Evolutionary conservation across 257 asterid genomes (phyloP).

Genomic region (Echium plantagineum): DNA sequence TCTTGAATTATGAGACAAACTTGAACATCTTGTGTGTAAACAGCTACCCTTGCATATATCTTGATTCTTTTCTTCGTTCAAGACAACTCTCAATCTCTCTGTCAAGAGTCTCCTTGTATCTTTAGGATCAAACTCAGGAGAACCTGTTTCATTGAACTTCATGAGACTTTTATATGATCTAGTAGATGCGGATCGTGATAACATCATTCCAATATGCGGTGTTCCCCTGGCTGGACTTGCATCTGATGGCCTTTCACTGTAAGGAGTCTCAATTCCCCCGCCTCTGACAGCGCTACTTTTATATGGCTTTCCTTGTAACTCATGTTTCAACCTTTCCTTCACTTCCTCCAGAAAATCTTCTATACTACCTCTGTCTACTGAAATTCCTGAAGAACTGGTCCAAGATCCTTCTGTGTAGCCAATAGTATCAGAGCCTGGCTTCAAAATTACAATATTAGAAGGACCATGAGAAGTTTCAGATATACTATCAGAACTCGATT

Average conservation of each 20-base stretch:
- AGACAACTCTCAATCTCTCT: constrained; percentile 61
- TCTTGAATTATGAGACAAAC: constrained; percentile 20
- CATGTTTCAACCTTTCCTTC: constrained; percentile 72
- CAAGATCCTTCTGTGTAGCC: constrained; percentile 43
- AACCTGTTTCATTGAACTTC: constrained; percentile 38
- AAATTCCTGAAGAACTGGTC: constrained; percentile 65
- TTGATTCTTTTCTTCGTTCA: constrained; percentile 43
- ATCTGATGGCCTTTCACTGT: constrained; percentile 65
- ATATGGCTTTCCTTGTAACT: constrained; percentile 58
- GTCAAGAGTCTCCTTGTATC: constrained; percentile 70
- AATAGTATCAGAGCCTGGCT: constrained; percentile 67
- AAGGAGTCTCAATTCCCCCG: constrained; percentile 89
- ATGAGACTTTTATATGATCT: constrained; percentile 60
- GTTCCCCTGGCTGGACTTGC: constrained; percentile 67
- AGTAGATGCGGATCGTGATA: constrained; percentile 78
- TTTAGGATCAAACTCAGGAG: constrained; percentile 59
- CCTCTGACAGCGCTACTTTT: constrained; percentile 60
- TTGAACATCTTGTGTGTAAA: constrained; percentile 29
- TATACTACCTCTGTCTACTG: constrained; percentile 56
- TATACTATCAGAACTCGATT: constrained; percentile 15
- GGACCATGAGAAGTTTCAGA: constrained; percentile 30
- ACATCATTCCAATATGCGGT: constrained; percentile 45
- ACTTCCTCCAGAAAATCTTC: constrained; percentile 89
- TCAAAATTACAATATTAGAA: constrained; percentile 68
- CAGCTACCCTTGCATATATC: constrained; percentile 9